Evolutionary conservation across 495 filamentous ascomycete species (phyloP), one percentile per base, ranked within the genome.

Genomic region (Xylaria acuta): DNA sequence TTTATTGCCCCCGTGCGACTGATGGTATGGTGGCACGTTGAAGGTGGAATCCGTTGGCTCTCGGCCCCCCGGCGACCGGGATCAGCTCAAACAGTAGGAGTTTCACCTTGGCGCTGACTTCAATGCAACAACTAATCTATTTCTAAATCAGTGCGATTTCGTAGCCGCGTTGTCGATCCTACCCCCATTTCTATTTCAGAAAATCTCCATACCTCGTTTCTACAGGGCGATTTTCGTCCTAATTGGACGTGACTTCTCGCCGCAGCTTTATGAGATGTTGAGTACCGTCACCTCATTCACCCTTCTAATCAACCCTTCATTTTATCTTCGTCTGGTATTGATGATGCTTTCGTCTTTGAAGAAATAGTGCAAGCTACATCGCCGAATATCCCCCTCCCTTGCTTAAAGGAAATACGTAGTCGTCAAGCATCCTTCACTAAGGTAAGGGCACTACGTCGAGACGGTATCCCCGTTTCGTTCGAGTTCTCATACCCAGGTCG

Each of bases 71-170:
- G 30, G 25, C 53, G 51, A 69, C 51, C 51, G 27, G 51, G 53
- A 30, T 45, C 40, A 69, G 38, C 53, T 60, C 67, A 69, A 69
- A 69, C 67, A 8, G 38, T 7, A 20, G 5, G 47, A 34, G 67
- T 69, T 69, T 69, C 67, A 69, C 8, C 67, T 60, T 34, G 51
- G 12, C 65, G 53, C 14, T 3, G 16, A 45, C 36, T 12, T 56
- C 67, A 69, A 69, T 69, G 67, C 67, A 51, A 3, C 67, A 51
- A 3, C 53, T 43, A 51, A 56, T 47, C 53, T 69, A 60, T 69
- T 54, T 67, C 51, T 34, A 49, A 56, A 34, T 38, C 67, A 58
- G 47, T 49, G 36, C 67, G 0, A 27, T n/a, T 12, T 5, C 53
- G 30, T 11, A 58, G 36, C 38, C 53, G 16, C 20, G 5, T 20